phyloP scores from a whole-genome alignment of 1,139 yeast species.

The Yamadazyma diospyri region DNA sequence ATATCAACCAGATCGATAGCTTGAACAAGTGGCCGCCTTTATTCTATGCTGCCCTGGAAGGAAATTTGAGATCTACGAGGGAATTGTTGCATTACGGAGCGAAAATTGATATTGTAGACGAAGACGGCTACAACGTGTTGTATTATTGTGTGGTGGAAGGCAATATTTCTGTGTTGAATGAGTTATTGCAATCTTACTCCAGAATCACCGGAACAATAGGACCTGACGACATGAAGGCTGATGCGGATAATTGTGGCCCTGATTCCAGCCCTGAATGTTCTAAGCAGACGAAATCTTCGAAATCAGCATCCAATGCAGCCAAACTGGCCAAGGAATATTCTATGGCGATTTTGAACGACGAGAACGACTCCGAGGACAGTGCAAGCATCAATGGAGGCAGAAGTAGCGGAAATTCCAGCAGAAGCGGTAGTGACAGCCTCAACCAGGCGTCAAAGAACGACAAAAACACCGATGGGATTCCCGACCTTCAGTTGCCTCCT shows the following conservation, averaged over 20 bases:
- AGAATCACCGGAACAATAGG: slow-evolving; percentile 9
- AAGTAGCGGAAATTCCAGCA: not conserved
- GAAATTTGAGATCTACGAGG: slow-evolving; percentile 68
- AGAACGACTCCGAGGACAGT: slow-evolving; percentile 40
- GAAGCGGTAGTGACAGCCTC: slow-evolving; percentile 1
- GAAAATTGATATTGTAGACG: slow-evolving; percentile 68
- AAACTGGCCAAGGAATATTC: slow-evolving; percentile 4
- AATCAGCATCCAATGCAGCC: slow-evolving; percentile 1
- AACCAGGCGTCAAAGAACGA: slow-evolving; percentile 1
- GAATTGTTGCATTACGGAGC: slow-evolving; percentile 75
- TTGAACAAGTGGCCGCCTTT: slow-evolving; percentile 93
- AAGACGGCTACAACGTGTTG: slow-evolving; percentile 75
- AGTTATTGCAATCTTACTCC: slow-evolving; percentile 39
- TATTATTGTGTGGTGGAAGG: slow-evolving; percentile 96
- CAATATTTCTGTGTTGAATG: slow-evolving; percentile 73
- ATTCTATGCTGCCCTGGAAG: slow-evolving; percentile 86
- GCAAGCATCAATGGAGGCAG: slow-evolving; percentile 14
- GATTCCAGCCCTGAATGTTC: not conserved
- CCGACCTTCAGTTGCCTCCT: slow-evolving; percentile 89
- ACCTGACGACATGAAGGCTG: slow-evolving; percentile 2
- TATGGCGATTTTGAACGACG: slow-evolving; percentile 34
- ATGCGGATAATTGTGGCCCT: not conserved
- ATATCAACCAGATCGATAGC: slow-evolving; percentile 76
- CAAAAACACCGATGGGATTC: slow-evolving; percentile 64
- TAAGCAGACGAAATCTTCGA: slow-evolving; percentile 4